A percentile compares a stretch with the other conserved stretches of the same genome.
phyloP scores from a whole-genome alignment of 2,329 filamentous ascomycete genomes.

The Aspergillus persii region DNA sequence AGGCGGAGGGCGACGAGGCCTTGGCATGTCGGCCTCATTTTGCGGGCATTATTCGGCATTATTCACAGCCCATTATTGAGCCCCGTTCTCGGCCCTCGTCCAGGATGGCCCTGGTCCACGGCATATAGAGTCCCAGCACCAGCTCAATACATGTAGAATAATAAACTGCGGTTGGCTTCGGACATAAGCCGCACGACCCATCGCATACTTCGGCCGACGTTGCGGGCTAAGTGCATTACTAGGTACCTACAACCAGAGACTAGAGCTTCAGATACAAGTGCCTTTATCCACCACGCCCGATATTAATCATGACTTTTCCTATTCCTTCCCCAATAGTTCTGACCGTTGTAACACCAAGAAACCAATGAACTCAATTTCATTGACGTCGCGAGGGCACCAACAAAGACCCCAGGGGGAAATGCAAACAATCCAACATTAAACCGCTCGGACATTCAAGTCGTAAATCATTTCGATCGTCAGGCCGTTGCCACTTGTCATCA shows the following conservation, averaged over 20 bases:
- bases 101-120: neutral
- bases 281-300: neutral
- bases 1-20: neutral
- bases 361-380: neutral
- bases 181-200: neutral
- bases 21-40: neutral
- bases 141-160: neutral
- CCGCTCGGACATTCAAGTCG: neutral
- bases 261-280: neutral
- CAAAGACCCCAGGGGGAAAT: neutral
- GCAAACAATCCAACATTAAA: neutral
- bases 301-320: neutral
- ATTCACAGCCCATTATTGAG: neutral
- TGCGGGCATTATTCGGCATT: neutral
- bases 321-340: neutral
- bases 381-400: neutral
- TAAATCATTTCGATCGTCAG: neutral
- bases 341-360: neutral
- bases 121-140: neutral
- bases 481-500: neutral
- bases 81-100: neutral
- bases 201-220: neutral
- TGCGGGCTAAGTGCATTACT: neutral
- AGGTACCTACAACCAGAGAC: too few species aligned
- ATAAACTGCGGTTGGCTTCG: too few species aligned